These are phyloP conservation scores for Xylaria longipes DNA, from an alignment of 495 filamentous ascomycete species.

Conservation along the genomic window DNA sequence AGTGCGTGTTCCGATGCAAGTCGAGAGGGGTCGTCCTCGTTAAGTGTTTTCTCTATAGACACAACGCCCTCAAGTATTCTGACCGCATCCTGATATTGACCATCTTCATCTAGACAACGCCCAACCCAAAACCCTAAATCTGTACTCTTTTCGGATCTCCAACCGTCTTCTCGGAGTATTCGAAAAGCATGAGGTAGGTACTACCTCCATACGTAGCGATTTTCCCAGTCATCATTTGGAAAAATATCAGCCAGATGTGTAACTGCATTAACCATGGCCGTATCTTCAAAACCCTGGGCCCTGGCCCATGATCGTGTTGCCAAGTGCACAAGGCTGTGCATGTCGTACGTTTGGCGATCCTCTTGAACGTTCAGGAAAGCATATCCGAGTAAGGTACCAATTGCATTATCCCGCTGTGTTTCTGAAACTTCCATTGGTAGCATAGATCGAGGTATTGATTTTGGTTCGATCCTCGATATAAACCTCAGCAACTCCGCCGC, in stretches of 20 bases:
- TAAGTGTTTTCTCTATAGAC: constrained; percentile 23
- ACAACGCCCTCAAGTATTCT: constrained; percentile 29
- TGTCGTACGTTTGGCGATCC: constrained; percentile 34
- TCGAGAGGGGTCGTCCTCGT: constrained; percentile 39
- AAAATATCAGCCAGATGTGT: constrained; percentile 33
- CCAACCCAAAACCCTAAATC: constrained; percentile 28
- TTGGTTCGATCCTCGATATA: constrained; percentile 52
- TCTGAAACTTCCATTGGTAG: constrained; percentile 36
- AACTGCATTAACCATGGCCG: constrained; percentile 14
- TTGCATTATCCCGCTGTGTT: constrained; percentile 32
- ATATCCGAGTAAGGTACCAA: constrained; percentile 46
- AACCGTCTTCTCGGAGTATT: constrained; percentile 27
- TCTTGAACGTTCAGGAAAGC: constrained; percentile 41
- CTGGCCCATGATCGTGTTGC: constrained; percentile 47
- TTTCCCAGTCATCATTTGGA: constrained; percentile 25
- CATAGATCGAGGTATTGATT: constrained; percentile 43
- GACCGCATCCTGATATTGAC: constrained; percentile 42
- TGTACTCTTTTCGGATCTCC: constrained; percentile 25
- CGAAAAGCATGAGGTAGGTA: constrained; percentile 42
- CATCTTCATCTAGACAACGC: constrained; percentile 27
- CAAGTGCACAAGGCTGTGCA: constrained; percentile 57
- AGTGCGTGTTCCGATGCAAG: constrained; percentile 38
- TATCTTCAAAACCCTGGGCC: not conserved
- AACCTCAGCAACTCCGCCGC: constrained; percentile 50
- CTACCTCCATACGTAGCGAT: constrained; percentile 34